Evolutionary conservation across 371 early-diverging fungal species (phyloP), one percentile per base, ranked within the genome.

Genomic region (Apophysomyces sp.): DNA sequence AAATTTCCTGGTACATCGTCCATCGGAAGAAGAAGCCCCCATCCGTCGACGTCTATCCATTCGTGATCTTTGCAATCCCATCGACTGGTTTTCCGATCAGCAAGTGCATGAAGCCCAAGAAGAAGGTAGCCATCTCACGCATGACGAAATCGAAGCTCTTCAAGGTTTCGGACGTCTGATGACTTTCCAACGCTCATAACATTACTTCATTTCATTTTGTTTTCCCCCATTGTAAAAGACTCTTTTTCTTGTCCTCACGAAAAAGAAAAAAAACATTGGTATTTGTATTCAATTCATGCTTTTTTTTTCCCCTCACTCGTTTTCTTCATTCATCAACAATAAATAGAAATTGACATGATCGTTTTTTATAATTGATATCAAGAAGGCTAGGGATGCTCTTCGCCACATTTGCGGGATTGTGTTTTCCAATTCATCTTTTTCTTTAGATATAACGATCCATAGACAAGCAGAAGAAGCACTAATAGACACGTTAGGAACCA

Each of bases 61-160:
- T 5, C 73, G 72, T 32, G 80, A 80, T 21, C 26, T 80, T 2
- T 69, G 73, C 52, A 77, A 77, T 40, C 78, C 80, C 0, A 76
- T 76, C 11, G 79, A 79, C 21, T 44, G 49, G 49, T 21, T 44
- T 6, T 44, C 49, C 2, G 49, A 44, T 21, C 49, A 21, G 7
- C 49, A 44, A 44, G 49, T 44, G 3, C n/a, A 16, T 4, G 49
- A 44, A 2, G 26, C 49, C 7, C 41, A 68, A 31, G 55, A 64
- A 26, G 67, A 73, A 36, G 72, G 69, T 7, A 65, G 71, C 26
- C 67, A 68, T 49, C 30, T 80, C 8, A 80, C 80, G 5, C 61
- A 73, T 30, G 80, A 75, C 63, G 80, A 80, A 39, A 73, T 65
- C 24, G 72, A 80, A 53, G 78, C 80, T 2, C 57, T 80, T 15